phyloP scores from a whole-genome alignment of 2,329 filamentous ascomycete species.

The Pseudocercospora pini-densiflorae region DNA sequence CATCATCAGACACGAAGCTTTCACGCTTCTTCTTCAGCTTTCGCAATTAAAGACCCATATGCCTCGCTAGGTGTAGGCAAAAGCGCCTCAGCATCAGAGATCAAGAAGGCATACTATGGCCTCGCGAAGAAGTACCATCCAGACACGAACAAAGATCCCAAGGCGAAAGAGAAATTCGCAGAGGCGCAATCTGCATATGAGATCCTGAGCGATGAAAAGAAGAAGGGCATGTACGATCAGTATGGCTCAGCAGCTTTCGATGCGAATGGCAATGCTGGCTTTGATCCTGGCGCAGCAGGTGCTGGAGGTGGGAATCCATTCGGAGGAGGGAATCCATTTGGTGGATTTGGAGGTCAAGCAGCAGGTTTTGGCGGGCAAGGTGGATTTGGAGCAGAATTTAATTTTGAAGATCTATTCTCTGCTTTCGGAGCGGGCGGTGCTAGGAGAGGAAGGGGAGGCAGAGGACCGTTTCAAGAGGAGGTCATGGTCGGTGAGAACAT shows the following conservation, averaged over 20 bases:
- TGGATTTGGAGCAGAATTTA: conserved; percentile 68
- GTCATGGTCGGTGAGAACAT: conserved; percentile 94
- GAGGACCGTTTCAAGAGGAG: conserved; percentile 76
- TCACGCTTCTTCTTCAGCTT: conserved; percentile 61
- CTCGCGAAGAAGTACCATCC: conserved; percentile 97
- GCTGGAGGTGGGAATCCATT: conserved; percentile 69
- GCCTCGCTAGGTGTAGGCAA: conserved; percentile 82
- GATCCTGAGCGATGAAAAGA: conserved; percentile 87
- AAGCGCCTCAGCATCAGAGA: conserved; percentile 78
- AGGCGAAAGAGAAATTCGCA: conserved; percentile 92
- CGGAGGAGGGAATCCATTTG: conserved; percentile 56
- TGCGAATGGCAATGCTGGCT: conserved; percentile 63
- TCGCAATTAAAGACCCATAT: conserved; percentile 77
- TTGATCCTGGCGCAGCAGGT: conserved; percentile 71
- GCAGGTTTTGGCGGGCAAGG: conserved; percentile 61
- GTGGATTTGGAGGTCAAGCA: conserved; percentile 44
- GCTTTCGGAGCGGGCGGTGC: conserved; percentile 74
- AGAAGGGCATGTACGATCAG: conserved; percentile 89
- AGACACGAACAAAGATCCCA: conserved; percentile 93
- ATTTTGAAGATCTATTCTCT: conserved; percentile 94
- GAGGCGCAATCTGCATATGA: conserved; percentile 96
- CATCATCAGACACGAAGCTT: conserved; percentile 47
- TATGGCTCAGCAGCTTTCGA: conserved; percentile 82
- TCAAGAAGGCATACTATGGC: conserved; percentile 98
- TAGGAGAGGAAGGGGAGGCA: conserved; percentile 54